Evolutionary conservation across 2,329 filamentous ascomycete species (phyloP).

Genomic region (Ceratocystis cubensis): DNA sequence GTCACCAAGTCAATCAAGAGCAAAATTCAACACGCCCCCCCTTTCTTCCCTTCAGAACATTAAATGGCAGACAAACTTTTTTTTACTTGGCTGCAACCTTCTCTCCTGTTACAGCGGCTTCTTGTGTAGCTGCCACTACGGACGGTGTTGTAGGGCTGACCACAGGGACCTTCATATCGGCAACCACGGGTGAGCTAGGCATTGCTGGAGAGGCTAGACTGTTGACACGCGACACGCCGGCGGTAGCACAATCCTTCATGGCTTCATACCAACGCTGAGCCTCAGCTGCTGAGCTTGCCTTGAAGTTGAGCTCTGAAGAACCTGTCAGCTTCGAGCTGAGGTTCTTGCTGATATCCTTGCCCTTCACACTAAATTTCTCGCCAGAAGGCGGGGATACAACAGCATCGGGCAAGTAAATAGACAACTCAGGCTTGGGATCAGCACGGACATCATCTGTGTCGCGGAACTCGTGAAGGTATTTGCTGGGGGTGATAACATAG

Average conservation of each 20-base stretch:
- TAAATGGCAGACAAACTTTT: neutral
- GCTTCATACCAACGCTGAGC: conserved; percentile 76
- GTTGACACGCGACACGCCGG: conserved; percentile 29
- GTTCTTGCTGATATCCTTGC: conserved; percentile 77
- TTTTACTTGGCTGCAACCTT: conserved; percentile 6
- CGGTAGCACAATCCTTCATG: conserved; percentile 49
- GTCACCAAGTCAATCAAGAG: neutral
- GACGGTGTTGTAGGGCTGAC: conserved; percentile 22
- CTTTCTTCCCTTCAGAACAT: neutral
- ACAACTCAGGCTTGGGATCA: conserved; percentile 74
- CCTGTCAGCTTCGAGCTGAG: conserved; percentile 71
- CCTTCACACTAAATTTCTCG: conserved; percentile 86
- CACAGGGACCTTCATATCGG: conserved; percentile 22
- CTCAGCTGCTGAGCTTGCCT: conserved; percentile 67
- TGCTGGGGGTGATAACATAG: conserved; percentile 80
- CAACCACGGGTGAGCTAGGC: conserved; percentile 23
- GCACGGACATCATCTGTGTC: conserved; percentile 61
- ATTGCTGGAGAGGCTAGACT: conserved; percentile 25
- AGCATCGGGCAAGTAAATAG: conserved; percentile 86
- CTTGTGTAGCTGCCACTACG: conserved; percentile 21
- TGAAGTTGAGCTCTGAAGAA: conserved; percentile 70
- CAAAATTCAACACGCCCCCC: neutral
- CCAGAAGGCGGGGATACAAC: conserved; percentile 58
- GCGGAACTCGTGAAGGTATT: conserved; percentile 93
- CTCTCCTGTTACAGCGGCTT: conserved; percentile 21